A percentile compares a stretch with the other conserved stretches of the same genome.
These are phyloP conservation scores for Penicillium argentinense DNA, from an alignment of 495 filamentous ascomycete genomes.

Conservation along the genomic window DNA sequence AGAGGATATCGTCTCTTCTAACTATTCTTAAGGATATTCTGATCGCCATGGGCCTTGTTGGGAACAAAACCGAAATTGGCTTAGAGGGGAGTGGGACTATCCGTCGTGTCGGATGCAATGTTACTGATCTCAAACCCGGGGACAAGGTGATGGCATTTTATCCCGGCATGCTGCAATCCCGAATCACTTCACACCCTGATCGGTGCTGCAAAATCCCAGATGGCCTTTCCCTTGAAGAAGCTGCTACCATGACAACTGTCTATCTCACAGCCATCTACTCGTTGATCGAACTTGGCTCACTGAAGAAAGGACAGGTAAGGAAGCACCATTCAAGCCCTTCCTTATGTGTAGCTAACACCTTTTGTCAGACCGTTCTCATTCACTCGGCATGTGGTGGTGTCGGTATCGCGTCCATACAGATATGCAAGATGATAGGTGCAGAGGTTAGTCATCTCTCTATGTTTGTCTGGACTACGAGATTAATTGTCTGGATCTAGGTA, in stretches of 20 bases:
- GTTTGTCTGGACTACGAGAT: no score
- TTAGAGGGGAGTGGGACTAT: constrained; percentile 10
- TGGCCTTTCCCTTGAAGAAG: background rate
- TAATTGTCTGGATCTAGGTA: no score
- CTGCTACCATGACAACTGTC: background rate
- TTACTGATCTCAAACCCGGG: background rate
- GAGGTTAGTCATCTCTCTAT: no score
- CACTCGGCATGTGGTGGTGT: constrained; percentile 28
- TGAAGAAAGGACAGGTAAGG: background rate
- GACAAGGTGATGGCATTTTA: background rate
- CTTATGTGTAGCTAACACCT: no score
- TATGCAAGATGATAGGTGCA: constrained; percentile 17
- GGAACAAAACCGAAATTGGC: constrained; percentile 7
- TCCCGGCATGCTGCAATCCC: background rate
- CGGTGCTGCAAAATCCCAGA: background rate
- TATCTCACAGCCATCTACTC: background rate
- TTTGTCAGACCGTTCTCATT: constrained; percentile 27
- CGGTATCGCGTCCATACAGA: constrained; percentile 21
- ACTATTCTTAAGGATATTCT: background rate
- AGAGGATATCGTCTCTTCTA: no score
- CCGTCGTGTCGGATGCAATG: background rate
- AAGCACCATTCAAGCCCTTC: no score
- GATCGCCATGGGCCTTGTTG: background rate
- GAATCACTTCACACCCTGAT: background rate
- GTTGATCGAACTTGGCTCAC: background rate